Conservation (phyloP, 2,329 filamentous ascomycete genomes). For the Truncatella angustata region DNA sequence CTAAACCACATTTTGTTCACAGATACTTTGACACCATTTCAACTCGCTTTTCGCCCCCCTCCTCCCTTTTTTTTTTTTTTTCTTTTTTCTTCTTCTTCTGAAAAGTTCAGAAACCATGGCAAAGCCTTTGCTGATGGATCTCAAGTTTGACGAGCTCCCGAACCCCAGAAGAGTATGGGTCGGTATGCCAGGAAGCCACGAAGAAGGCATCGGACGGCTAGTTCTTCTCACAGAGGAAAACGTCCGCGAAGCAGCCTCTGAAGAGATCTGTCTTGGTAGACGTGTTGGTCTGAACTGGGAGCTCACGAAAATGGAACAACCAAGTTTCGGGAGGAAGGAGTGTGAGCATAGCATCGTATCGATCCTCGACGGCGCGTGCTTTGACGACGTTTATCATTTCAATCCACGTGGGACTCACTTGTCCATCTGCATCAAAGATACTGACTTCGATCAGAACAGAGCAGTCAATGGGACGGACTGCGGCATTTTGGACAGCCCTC, state of each 20-base stretch:
- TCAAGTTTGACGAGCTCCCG: conserved; percentile 37
- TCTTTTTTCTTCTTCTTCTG: too few relatives aligned
- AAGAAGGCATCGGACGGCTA: conserved; percentile 52
- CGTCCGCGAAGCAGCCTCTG: conserved; percentile 45
- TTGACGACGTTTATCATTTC: conserved; percentile 49
- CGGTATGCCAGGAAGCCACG: conserved; percentile 39
- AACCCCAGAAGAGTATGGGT: conserved; percentile 48
- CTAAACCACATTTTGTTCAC: too few relatives aligned
- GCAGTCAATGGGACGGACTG: conserved; percentile 51
- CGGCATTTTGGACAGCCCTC: conserved; percentile 43
- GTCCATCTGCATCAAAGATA: not conserved
- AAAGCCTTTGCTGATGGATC: not conserved
- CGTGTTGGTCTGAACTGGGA: conserved; percentile 55
- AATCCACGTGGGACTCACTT: conserved; percentile 38
- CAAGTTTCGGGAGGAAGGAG: conserved; percentile 50
- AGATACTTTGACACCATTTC: too few relatives aligned
- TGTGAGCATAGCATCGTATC: conserved; percentile 49
- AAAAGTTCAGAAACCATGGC: too few relatives aligned
- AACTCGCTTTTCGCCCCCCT: too few relatives aligned
- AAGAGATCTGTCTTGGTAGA: conserved; percentile 49
- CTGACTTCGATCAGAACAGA: conserved; percentile 33
- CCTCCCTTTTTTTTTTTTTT: too few relatives aligned
- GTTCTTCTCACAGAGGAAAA: conserved; percentile 50
- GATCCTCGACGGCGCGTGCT: conserved; percentile 43
- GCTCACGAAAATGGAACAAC: conserved; percentile 53